A percentile compares a stretch with the other conserved stretches of the same genome.
Conservation (phyloP, 2,329 filamentous ascomycete genomes). For the Cercospora zeina region DNA sequence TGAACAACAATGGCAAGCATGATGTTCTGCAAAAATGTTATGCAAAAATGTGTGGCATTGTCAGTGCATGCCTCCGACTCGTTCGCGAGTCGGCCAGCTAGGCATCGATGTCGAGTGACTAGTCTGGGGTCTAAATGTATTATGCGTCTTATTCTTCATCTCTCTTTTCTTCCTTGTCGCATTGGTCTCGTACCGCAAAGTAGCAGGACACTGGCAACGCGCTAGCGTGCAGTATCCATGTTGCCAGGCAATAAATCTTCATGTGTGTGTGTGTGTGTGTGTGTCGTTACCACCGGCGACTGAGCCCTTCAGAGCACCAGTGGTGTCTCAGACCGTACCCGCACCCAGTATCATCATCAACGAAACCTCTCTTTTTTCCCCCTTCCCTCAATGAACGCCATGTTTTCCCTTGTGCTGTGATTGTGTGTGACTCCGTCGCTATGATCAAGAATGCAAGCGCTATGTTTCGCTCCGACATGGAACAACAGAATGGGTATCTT, state of each 20-base stretch:
- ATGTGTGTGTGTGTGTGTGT: constrained; percentile 4
- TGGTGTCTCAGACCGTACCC: constrained; percentile 16
- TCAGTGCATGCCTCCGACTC: background rate
- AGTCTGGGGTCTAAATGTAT: constrained; percentile 24
- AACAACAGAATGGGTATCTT: constrained; percentile 26
- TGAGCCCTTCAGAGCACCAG: constrained; percentile 35
- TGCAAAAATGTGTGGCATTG: constrained; percentile 3
- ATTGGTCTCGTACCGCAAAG: constrained; percentile 17
- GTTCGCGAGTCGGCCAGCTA: background rate
- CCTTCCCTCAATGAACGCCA: constrained; percentile 7
- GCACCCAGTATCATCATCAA: constrained; percentile 8
- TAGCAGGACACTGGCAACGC: constrained; percentile 10
- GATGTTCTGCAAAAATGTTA: too few species aligned
- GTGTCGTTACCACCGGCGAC: constrained; percentile 25
- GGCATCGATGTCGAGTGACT: background rate
- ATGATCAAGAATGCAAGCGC: constrained; percentile 22
- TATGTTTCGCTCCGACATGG: constrained; percentile 23
- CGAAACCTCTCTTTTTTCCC: constrained; percentile 7
- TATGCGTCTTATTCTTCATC: constrained; percentile 13
- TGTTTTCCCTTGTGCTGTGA: constrained; percentile 15
- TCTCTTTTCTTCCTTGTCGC: constrained; percentile 16
- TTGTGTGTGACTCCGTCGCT: constrained; percentile 18
- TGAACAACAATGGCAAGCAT: too few species aligned
- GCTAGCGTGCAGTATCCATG: constrained; percentile 7
- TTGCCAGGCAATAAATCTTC: constrained; percentile 6